Percentiles rank a stretch among this genome's conserved stretches.
Conservation (phyloP, 2,329 filamentous ascomycete species). For the Coniella lustricola region DNA sequence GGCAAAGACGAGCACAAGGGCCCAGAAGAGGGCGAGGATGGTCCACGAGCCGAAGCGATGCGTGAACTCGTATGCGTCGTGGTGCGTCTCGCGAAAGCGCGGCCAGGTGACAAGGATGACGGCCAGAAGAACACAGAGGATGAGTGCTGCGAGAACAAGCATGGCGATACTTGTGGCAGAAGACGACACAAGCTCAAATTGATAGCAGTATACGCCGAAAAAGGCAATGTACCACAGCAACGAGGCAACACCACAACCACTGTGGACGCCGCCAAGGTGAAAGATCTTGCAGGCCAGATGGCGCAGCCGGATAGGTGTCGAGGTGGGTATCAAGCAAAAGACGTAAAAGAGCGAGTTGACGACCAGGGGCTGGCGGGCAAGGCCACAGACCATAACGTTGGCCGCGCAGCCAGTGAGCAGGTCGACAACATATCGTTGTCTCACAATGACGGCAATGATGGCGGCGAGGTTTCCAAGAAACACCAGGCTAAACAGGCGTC, state of each 20-base stretch:
- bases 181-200: constrained; percentile 18
- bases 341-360: constrained; percentile 34
- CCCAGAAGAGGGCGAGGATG: constrained; percentile 37
- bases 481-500: constrained; percentile 48
- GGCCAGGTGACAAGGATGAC: constrained; percentile 61
- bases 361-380: constrained; percentile 46
- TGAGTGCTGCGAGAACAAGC: constrained; percentile 42
- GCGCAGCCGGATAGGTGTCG: constrained; percentile 40
- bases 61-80: constrained; percentile 63
- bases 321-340: constrained; percentile 28
- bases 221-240: constrained; percentile 33
- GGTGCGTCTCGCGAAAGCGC: constrained; percentile 50
- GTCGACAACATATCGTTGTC: not conserved
- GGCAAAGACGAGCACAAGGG: constrained; percentile 27
- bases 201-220: constrained; percentile 32
- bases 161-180: constrained; percentile 26
- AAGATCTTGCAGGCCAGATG: constrained; percentile 43
- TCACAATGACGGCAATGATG: constrained; percentile 30
- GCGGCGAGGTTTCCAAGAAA: constrained; percentile 44
- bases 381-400: constrained; percentile 43
- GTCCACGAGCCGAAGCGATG: constrained; percentile 72
- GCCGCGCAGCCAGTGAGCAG: constrained; percentile 29
- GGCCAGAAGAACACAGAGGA: constrained; percentile 51
- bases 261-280: constrained; percentile 46
- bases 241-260: constrained; percentile 41